Base-by-base conservation (phyloP, 257 asterid species). In the Agastache rugosa region DNA sequence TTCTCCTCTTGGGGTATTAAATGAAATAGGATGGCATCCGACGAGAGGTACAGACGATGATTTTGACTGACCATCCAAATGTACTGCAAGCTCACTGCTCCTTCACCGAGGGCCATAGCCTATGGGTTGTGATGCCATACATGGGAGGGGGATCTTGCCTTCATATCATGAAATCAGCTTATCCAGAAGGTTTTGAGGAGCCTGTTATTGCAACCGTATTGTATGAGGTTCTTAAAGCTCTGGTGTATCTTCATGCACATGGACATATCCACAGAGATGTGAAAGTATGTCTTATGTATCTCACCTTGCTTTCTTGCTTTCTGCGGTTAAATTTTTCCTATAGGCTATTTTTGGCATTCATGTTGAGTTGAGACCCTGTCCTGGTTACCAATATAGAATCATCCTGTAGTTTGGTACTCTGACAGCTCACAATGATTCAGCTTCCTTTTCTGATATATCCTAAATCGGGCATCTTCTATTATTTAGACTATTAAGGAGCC, bases 101-200 rank as follows among this genome's bases (percentile, higher is more conserved):
- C 73, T 95, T 95, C 85, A 88, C 96, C 10, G 69, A 88, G 23
- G 99, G 89, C 47, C 97, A 92, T 77, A 76, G 83, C 79, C 90
- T 95, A 73, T 95, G 99, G 99, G 97, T 95, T 73, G 98, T 95
- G 79, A 92, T 93, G 98, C 99, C 99, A 35, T 92, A 83, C 88
- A 86, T 95, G 98, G 88, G 90, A 74, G 98, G 95, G 20, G 99
- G 99, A 31, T 95, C 99, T 58, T 91, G 96, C 82, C 98, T 92
- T 81, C 99, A 95, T 85, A 95, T 95, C 64, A 92, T 95, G 80
- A 95, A 93, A 84, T 88, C 97, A 67, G 77, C 90, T 71, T 91
- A 69, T 85, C 93, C 96, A 10, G 99, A 95, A 61, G 98, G 99
- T 62, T 93, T 95, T 86, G 99, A 95, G 83, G 99, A 95, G 89